These are phyloP conservation scores for Xylaria nigripes DNA, from an alignment of 495 filamentous ascomycete species.

Conservation along the genomic window DNA sequence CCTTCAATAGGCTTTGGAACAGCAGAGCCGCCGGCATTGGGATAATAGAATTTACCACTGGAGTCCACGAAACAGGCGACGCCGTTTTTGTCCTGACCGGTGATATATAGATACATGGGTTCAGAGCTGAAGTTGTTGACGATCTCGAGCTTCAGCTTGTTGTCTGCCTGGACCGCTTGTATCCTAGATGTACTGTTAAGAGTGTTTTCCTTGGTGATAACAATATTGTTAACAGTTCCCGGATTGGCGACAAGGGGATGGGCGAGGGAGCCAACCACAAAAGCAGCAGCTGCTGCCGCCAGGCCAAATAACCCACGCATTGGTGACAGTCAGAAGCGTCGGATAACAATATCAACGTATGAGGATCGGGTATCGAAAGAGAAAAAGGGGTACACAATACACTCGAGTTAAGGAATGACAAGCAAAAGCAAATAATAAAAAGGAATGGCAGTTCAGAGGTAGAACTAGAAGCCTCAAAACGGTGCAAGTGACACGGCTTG, in stretches of 20 bases:
- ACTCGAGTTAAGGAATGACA: constrained; percentile 7
- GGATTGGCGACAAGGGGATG: constrained; percentile 21
- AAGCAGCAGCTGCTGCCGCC: constrained; percentile 20
- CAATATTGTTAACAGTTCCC: constrained; percentile 14
- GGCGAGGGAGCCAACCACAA: constrained; percentile 18
- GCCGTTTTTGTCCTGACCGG: constrained; percentile 27
- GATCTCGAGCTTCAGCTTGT: constrained; percentile 18
- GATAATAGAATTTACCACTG: constrained; percentile 32
- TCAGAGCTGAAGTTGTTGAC: constrained; percentile 34
- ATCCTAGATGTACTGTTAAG: constrained; percentile 15
- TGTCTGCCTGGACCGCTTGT: neutral
- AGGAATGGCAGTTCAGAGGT: constrained; percentile 9
- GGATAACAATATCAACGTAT: neutral
- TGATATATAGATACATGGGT: constrained; percentile 34
- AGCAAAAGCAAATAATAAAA: neutral
- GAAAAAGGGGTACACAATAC: constrained; percentile 6
- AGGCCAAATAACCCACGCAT: constrained; percentile 20
- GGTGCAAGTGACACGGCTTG: neutral
- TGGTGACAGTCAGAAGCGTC: neutral
- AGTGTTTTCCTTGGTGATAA: constrained; percentile 24
- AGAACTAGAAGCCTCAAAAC: neutral
- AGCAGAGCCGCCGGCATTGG: constrained; percentile 20
- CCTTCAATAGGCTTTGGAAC: constrained; percentile 12
- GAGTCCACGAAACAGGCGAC: constrained; percentile 29
- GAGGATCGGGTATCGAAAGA: neutral